Percentiles rank a stretch among this genome's conserved stretches.
Evolutionary conservation across 1,139 yeast genomes (phyloP).

Genomic region (Suhomyces ambrosiae): DNA sequence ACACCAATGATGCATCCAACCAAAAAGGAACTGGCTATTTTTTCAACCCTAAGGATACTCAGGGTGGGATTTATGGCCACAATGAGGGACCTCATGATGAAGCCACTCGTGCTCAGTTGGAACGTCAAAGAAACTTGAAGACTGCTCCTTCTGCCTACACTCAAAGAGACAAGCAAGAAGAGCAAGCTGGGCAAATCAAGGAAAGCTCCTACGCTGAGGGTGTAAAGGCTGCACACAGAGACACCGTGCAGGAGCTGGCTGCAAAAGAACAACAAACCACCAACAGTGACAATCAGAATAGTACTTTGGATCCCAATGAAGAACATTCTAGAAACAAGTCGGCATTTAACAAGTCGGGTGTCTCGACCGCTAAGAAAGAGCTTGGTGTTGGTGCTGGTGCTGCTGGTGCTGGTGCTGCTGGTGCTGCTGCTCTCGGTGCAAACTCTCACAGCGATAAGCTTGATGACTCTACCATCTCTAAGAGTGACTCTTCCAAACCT

Average conservation of each 20-base stretch:
- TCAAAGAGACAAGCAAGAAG: constrained; percentile 18
- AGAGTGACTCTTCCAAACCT: constrained; percentile 4
- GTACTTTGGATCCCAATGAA: constrained; percentile 24
- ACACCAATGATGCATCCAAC: constrained; percentile 33
- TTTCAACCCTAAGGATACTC: constrained; percentile 42
- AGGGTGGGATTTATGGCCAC: constrained; percentile 32
- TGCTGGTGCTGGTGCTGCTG: constrained; percentile 11
- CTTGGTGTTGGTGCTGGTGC: constrained; percentile 9
- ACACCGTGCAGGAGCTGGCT: constrained; percentile 13
- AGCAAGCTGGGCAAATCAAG: constrained; percentile 18
- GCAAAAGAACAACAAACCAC: constrained; percentile 1
- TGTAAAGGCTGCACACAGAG: constrained; percentile 18
- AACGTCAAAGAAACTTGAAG: constrained; percentile 28
- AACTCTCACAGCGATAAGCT: too few relatives aligned
- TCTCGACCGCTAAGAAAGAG: constrained; percentile 19
- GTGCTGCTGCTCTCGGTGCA: constrained; percentile 7
- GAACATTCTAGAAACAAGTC: constrained; percentile 36
- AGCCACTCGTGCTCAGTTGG: constrained; percentile 33
- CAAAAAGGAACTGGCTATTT: constrained; percentile 35
- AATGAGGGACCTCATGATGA: constrained; percentile 17
- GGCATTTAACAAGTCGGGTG: constrained; percentile 30
- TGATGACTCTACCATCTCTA: neutral
- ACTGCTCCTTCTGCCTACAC: constrained; percentile 33
- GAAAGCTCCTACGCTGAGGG: constrained; percentile 21
- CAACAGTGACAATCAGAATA: constrained; percentile 1